Percentiles rank a stretch among this genome's conserved stretches.
phyloP scores from a whole-genome alignment of 371 early-diverging fungal genomes.

The Mucor saturninus region DNA sequence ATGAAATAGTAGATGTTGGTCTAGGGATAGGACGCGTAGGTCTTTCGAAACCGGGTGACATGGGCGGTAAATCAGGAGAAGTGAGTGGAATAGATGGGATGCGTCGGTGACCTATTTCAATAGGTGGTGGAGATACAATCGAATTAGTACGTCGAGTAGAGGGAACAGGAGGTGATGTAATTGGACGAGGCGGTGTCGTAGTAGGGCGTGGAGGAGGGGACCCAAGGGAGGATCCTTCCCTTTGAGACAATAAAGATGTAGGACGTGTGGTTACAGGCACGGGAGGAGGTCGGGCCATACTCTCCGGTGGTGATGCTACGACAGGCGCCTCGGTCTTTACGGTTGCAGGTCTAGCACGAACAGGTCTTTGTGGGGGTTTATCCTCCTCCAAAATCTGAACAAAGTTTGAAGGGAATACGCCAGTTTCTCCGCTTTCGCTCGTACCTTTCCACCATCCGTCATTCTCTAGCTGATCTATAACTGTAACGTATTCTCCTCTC shows the following conservation, averaged over 20 bases:
- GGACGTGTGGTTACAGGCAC: conserved; percentile 55
- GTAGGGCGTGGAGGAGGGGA: conserved; percentile 33
- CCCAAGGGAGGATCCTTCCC: neutral
- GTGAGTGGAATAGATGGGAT: conserved; percentile 42
- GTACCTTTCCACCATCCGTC: conserved; percentile 69
- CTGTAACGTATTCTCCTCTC: conserved; percentile 55
- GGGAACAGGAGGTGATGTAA: conserved; percentile 33
- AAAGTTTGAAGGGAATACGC: conserved; percentile 67
- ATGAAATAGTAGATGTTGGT: conserved; percentile 28
- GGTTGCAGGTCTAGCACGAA: conserved; percentile 48
- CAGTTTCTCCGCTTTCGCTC: conserved; percentile 55
- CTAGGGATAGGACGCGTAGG: conserved; percentile 45
- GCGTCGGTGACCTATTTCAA: conserved; percentile 17
- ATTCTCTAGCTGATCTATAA: conserved; percentile 56
- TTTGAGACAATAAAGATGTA: conserved; percentile 37
- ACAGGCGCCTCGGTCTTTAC: conserved; percentile 34
- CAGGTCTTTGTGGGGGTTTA: conserved; percentile 39
- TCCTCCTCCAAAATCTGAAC: conserved; percentile 56
- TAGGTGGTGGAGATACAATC: conserved; percentile 14
- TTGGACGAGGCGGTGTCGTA: conserved; percentile 37
- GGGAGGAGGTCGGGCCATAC: conserved; percentile 41
- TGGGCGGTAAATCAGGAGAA: conserved; percentile 54
- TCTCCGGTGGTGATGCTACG: neutral
- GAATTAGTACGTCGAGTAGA: conserved; percentile 32
- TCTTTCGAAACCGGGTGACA: conserved; percentile 28